Evolutionary conservation across 2,329 filamentous ascomycete genomes (phyloP), one percentile per base, ranked within the genome.

Genomic region (Madurella mycetomatis): DNA sequence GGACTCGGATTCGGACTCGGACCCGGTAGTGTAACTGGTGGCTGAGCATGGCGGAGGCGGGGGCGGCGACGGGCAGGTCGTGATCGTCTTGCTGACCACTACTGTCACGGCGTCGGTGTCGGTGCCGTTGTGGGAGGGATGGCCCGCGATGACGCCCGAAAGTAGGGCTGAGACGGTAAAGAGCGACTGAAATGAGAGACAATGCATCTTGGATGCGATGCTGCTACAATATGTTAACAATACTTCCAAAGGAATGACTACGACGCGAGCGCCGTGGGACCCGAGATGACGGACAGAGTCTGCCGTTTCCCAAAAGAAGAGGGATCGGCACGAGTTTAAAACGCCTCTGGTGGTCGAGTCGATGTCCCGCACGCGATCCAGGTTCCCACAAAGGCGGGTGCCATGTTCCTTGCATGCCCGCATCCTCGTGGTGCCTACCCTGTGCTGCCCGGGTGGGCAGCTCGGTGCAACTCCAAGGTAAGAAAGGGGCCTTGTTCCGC

Each of bases 131-230:
- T 44, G 42, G 30, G 46, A 44, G 40, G 46, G 41, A 12, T 16
- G 49, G 18, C 18, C 41, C 18, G 60, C 57, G 17, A 48, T 48
- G 45, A 52, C 54, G 47, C 49, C 58, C 31, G 54, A 50, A 25
- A 59, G 49, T 31, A 64, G 47, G 30, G 54, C 54, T 53, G 59
- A 61, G 40, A 58, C 11, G 48, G 56, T 53, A 52, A 61, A 40
- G 45, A 64, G 53, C 31, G 61, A 58, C 51, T 54, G 55, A 41
- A 65, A 51, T 18, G 61, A 62, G 53, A 54, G 61, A 54, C 47
- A 55, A 43, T 44, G 60, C 63, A 65, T 65, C 45, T 51, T 61
- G 46, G 12, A 12, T 15, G 17, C 18, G 54, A 53, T 37, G 49
- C 51, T 18, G 43, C 16, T 16, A 31, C 37, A 51, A 43, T 47